Conservation (phyloP, 2,329 filamentous ascomycete genomes). For the Trichoderma hamatum region DNA sequence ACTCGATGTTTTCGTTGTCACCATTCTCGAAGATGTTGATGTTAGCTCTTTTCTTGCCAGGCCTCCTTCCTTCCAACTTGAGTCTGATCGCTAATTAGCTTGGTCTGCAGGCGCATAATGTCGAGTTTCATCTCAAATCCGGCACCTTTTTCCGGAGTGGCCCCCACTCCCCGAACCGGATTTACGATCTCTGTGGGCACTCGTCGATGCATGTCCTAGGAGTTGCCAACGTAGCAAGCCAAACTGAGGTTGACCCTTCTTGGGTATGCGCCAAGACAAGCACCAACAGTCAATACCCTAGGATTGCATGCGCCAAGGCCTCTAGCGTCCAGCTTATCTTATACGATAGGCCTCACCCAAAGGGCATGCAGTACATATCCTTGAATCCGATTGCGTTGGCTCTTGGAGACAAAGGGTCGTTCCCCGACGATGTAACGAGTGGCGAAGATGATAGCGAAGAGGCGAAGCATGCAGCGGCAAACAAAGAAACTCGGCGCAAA, state of each 20-base stretch:
- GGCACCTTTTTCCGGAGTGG: constrained; percentile 83
- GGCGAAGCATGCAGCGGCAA: constrained; percentile 62
- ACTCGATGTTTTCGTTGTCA: constrained; percentile 86
- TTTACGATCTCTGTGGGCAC: constrained; percentile 84
- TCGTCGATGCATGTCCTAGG: constrained; percentile 84
- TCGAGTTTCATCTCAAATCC: constrained; percentile 83
- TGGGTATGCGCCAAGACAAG: constrained; percentile 66
- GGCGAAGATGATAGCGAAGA: constrained; percentile 65
- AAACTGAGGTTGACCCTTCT: constrained; percentile 61
- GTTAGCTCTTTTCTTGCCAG: constrained; percentile 51
- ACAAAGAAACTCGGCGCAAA: constrained; percentile 62
- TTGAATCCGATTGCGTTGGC: constrained; percentile 86
- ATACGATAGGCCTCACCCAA: constrained; percentile 83
- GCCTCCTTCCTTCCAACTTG: not conserved
- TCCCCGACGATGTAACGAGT: constrained; percentile 38
- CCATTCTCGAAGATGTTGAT: constrained; percentile 88
- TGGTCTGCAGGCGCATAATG: constrained; percentile 65
- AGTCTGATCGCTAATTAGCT: not conserved
- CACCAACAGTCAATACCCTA: constrained; percentile 61
- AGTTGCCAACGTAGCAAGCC: constrained; percentile 67
- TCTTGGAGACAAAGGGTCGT: constrained; percentile 69
- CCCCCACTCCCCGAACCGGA: constrained; percentile 75
- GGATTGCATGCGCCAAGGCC: constrained; percentile 71
- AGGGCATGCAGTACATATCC: constrained; percentile 95
- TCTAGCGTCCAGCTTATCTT: constrained; percentile 84